phyloP scores from a whole-genome alignment of 2,329 filamentous ascomycete genomes.

The Fusarium beomiforme region DNA sequence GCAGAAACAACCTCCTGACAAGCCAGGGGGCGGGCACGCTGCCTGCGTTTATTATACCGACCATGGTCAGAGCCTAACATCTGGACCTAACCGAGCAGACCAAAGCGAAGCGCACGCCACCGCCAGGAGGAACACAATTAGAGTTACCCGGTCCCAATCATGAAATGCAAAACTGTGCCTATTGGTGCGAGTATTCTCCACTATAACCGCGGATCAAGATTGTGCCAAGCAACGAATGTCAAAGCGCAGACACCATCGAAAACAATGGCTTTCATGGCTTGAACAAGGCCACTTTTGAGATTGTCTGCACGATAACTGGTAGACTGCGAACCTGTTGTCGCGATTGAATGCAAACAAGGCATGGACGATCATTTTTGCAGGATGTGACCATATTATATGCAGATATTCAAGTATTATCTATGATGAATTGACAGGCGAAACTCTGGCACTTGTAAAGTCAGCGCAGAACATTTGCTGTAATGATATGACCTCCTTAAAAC shows the following conservation, averaged over 20 bases:
- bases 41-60: background rate
- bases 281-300: no score
- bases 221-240: background rate
- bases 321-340: no score
- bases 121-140: background rate
- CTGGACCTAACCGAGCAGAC: background rate
- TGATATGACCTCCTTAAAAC: background rate
- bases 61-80: background rate
- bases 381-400: accelerated
- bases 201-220: background rate
- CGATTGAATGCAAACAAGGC: accelerated
- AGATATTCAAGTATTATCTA: background rate
- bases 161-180: background rate
- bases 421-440: background rate
- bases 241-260: background rate
- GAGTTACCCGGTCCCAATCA: background rate
- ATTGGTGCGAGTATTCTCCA: background rate
- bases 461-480: background rate
- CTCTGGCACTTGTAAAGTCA: background rate
- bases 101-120: background rate
- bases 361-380: no score
- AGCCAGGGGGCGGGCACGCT: background rate
- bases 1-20: background rate
- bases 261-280: background rate
- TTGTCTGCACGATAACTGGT: no score